Evolutionary conservation across 2,329 filamentous ascomycete species (phyloP), one percentile per base, ranked within the genome.

Genomic region (Apiospora arundinis): DNA sequence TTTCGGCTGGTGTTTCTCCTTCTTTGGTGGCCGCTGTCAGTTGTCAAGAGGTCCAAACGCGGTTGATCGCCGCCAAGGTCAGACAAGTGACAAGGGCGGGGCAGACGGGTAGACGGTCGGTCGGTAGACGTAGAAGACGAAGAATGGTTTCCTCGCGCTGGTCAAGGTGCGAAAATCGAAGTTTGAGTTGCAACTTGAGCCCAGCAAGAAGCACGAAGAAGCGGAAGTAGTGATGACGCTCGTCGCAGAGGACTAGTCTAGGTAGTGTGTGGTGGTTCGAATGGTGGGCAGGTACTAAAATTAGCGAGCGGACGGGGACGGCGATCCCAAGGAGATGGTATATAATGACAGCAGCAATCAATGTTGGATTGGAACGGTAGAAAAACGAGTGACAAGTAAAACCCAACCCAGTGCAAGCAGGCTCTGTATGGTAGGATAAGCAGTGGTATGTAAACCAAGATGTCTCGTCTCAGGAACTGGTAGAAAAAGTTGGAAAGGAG

Each of bases 401-500:
- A 40, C 37, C 28, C 56, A 23, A 18, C 56, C 8, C 56, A 12
- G 7, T 11, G 16, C 6, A 63, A 23, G 28, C 32, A 63, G 56
- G 18, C 21, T n/a, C 56, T 63, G 28, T 18, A 11, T 18, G 32
- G 23, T 18, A 18, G 56, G 18, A 23, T 40, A 21, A n/a, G 28
- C n/a, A 40, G 18, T 63, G 32, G 56, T 63, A 40, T 63, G 32
- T 40, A 63, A 40, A 63, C 56, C 32, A 18, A 63, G 56, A 40
- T 23, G 18, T 60, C 42, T 45, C 42, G 56, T 63, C 56, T 63
- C 56, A 28, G 56, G 56, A 63, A 28, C 37, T 40, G 28, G 32
- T 63, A n/a, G 45, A 48, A 63, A 63, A 63, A n/a, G 56, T 12
- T 63, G 56, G 32, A 63, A 63, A 40, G 56, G 56, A 63, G 56